These are phyloP conservation scores for Aquanectria penicillioides DNA, from an alignment of 2,329 filamentous ascomycete genomes.

Conservation along the genomic window DNA sequence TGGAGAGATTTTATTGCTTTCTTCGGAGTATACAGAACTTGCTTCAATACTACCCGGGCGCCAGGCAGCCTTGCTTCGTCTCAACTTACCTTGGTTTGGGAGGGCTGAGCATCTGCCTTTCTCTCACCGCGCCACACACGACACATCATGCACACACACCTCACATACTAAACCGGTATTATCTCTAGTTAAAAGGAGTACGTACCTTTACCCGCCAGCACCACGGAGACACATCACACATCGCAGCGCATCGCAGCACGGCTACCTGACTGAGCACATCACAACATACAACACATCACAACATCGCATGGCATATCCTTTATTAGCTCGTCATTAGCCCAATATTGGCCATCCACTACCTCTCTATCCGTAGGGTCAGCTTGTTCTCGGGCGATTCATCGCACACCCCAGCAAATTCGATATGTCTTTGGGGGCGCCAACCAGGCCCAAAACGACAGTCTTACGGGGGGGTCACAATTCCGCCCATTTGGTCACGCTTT, in stretches of 20 bases:
- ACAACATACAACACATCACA: background rate
- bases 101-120: slow-evolving; percentile 15
- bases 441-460: background rate
- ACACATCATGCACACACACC: slow-evolving; percentile 11
- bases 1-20: no score
- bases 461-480: background rate
- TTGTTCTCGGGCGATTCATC: background rate
- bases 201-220: slow-evolving; percentile 13
- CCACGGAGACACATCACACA: slow-evolving; percentile 3
- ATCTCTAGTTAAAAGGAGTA: background rate
- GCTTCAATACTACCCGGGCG: background rate
- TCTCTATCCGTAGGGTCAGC: background rate
- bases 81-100: background rate
- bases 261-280: background rate
- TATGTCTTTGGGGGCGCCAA: background rate
- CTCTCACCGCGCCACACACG: slow-evolving; percentile 17
- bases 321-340: slow-evolving; percentile 1
- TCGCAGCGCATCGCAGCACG: background rate
- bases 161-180: background rate
- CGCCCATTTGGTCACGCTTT: background rate
- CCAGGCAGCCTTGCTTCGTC: slow-evolving; percentile 9
- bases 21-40: background rate
- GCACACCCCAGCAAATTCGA: background rate
- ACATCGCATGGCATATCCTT: background rate
- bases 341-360: slow-evolving; percentile 1